These are phyloP conservation scores for Plasmodium knowlesi DNA, from an alignment of 169 alveolate species.

Conservation along the genomic window DNA sequence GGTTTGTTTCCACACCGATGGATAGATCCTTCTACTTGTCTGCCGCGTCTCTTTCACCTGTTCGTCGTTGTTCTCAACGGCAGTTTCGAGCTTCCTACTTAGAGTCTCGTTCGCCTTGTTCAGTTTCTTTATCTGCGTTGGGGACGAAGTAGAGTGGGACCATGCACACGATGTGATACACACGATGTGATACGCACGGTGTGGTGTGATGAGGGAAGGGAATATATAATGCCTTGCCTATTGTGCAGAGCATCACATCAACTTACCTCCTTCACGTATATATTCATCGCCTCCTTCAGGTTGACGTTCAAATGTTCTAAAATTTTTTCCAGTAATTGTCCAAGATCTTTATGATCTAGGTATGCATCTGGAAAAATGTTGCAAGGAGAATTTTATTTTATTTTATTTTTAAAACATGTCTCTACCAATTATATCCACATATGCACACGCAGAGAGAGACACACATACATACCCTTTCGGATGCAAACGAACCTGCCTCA, in stretches of 20 bases:
- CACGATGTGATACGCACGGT: neutral
- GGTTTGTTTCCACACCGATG: neutral
- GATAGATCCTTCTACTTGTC: neutral
- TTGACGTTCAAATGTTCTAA: constrained; percentile 44
- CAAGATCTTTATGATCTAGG: constrained; percentile 19
- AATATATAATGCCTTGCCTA: neutral
- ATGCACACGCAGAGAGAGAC: neutral
- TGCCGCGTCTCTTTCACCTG: constrained; percentile 14
- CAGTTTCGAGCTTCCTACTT: constrained; percentile 36
- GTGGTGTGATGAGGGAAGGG: neutral
- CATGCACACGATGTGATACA: neutral
- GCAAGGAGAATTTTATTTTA: neutral
- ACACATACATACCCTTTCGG: neutral
- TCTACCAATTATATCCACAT: neutral
- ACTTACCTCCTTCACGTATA: constrained; percentile 45
- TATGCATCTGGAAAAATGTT: neutral
- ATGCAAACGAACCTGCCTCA: constrained; percentile 15
- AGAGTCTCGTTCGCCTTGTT: constrained; percentile 8
- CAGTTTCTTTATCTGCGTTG: constrained; percentile 16
- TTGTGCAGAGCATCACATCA: neutral
- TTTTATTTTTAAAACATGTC: neutral
- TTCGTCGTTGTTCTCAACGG: constrained; percentile 68
- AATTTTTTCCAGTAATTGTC: constrained; percentile 44
- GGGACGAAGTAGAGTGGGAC: neutral
- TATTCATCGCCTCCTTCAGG: constrained; percentile 13